A percentile compares a stretch with the other conserved stretches of the same genome.
These are phyloP conservation scores for Fusarium aywerte DNA, from an alignment of 2,329 filamentous ascomycete genomes.

Conservation along the genomic window DNA sequence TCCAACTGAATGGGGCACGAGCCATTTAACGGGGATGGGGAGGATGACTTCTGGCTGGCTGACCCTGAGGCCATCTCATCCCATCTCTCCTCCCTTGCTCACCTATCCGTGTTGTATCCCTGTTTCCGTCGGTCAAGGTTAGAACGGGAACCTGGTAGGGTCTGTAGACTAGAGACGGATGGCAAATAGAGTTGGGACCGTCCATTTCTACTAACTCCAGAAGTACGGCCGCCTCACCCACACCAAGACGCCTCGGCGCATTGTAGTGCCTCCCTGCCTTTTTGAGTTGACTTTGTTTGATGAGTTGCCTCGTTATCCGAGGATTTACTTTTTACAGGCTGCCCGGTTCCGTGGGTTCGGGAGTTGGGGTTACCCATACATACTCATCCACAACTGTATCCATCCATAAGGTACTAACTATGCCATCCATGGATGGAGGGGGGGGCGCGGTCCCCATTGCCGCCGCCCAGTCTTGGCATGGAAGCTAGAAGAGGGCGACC, in stretches of 20 bases:
- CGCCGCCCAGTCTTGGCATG: constrained; percentile 42
- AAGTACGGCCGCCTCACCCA: constrained; percentile 24
- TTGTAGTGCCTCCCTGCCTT: neutral
- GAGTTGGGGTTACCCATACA: constrained; percentile 25
- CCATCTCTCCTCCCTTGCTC: neutral
- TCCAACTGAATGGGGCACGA: constrained; percentile 43
- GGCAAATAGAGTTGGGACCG: constrained; percentile 42
- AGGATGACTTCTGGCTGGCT: neutral
- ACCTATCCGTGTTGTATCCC: constrained; percentile 28
- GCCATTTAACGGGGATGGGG: constrained; percentile 31
- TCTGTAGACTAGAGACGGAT: constrained; percentile 14
- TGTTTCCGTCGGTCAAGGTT: constrained; percentile 12
- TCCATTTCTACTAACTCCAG: constrained; percentile 7
- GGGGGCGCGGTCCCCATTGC: constrained; percentile 36
- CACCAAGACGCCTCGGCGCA: constrained; percentile 25
- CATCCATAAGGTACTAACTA: neutral
- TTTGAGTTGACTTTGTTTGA: neutral
- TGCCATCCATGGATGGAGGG: neutral
- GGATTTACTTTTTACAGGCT: neutral
- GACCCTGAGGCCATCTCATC: neutral
- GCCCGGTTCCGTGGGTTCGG: constrained; percentile 37
- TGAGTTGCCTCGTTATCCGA: neutral
- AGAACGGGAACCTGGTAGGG: constrained; percentile 18
- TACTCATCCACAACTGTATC: neutral
- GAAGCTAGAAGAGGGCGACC: constrained; percentile 17